Conservation (phyloP, 768 basidiomycete species). For the Omphalotus guepiniiformis region DNA sequence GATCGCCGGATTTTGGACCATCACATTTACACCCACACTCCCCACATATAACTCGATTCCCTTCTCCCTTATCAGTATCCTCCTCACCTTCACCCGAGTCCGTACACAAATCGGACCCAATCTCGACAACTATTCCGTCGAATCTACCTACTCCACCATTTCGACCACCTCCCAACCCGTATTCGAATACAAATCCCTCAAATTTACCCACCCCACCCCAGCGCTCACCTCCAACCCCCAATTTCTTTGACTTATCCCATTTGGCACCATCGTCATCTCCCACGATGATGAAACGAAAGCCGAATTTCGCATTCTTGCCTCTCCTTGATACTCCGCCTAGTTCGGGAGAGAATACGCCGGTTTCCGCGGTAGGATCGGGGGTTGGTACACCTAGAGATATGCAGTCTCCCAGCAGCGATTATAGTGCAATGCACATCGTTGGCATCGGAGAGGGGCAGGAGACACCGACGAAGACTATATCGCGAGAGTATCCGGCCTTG, state of each 20-base stretch:
- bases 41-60: background rate
- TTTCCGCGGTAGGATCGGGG: background rate
- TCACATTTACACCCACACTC: background rate
- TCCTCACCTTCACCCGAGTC: background rate
- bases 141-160: background rate
- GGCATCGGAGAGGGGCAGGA: too few relatives aligned
- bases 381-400: too few relatives aligned
- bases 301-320: conserved; percentile 32
- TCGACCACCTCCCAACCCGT: background rate
- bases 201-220: background rate
- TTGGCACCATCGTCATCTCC: conserved; percentile 3
- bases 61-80: background rate
- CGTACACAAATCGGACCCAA: background rate
- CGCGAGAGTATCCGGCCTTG: background rate
- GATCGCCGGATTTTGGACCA: background rate
- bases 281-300: conserved; percentile 18
- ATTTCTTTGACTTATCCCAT: conserved; percentile 11
- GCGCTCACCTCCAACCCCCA: background rate
- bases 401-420: background rate
- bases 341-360: conserved; percentile 8
- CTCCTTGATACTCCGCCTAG: conserved; percentile 30
- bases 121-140: background rate
- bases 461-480: background rate
- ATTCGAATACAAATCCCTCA: background rate
- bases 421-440: background rate